Conservation (phyloP, 2,329 filamentous ascomycete species). For the Arthroderma uncinatum region DNA sequence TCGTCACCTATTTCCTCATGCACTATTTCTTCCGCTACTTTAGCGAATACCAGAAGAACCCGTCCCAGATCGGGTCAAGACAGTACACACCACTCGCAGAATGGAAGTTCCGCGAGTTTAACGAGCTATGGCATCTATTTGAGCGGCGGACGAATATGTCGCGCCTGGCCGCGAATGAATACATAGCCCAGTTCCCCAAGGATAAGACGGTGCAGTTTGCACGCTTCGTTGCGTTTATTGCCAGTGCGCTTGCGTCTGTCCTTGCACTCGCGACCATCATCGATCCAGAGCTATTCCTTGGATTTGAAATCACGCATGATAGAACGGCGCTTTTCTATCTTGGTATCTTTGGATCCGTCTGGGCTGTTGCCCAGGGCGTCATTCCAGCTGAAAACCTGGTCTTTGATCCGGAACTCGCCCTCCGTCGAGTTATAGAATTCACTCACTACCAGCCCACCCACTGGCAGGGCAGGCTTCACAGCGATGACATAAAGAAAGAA, state of each 20-base stretch:
- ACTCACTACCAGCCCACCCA: constrained; percentile 84
- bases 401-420: constrained; percentile 81
- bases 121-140: constrained; percentile 88
- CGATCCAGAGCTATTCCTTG: constrained; percentile 80
- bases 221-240: constrained; percentile 74
- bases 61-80: constrained; percentile 71
- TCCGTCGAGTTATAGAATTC: constrained; percentile 80
- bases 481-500: constrained; percentile 81
- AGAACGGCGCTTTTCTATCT: constrained; percentile 86
- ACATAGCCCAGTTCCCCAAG: constrained; percentile 93
- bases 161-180: constrained; percentile 80
- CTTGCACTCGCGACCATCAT: constrained; percentile 73
- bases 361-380: constrained; percentile 69
- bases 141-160: constrained; percentile 86
- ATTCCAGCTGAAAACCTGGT: constrained; percentile 81
- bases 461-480: constrained; percentile 84
- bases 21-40: constrained; percentile 94
- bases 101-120: constrained; percentile 98
- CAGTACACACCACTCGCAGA: constrained; percentile 88
- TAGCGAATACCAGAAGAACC: constrained; percentile 93
- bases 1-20: constrained; percentile 74
- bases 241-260: constrained; percentile 75
- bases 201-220: constrained; percentile 80
- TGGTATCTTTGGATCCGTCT: constrained; percentile 68
- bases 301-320: constrained; percentile 81